These are phyloP conservation scores for Paramecium sonneborni DNA, from an alignment of 73 alveolate genomes.

Conservation along the genomic window DNA sequence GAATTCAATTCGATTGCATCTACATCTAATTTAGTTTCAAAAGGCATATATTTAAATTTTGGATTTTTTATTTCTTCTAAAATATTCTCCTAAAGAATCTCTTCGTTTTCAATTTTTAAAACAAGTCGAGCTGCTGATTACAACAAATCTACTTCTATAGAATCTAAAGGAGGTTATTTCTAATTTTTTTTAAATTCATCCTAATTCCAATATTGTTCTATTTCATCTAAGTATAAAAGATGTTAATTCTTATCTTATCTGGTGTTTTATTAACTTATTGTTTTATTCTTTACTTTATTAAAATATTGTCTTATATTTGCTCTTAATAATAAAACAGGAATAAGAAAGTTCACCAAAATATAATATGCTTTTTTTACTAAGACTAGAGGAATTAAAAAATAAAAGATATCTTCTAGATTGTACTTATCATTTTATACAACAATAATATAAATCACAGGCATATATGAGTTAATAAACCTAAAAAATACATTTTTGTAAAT, in stretches of 20 bases:
- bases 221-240: background rate
- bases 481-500: constrained; percentile 50
- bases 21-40: constrained; percentile 36
- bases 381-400: background rate
- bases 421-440: background rate
- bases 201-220: constrained; percentile 1
- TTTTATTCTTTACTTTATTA: background rate
- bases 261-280: background rate
- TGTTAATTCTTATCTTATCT: background rate
- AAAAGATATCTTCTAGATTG: background rate
- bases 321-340: background rate
- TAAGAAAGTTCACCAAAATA: background rate
- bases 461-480: constrained; percentile 43
- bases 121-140: constrained; percentile 19
- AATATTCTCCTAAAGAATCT: background rate
- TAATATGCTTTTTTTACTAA: background rate
- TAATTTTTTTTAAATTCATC: background rate
- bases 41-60: background rate
- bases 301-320: background rate
- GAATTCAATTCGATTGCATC: constrained; percentile 63
- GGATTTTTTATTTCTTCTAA: background rate
- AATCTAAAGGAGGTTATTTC: background rate
- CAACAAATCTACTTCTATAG: background rate
- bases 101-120: constrained; percentile 19
- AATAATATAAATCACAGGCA: background rate